phyloP scores from a whole-genome alignment of 2,329 filamentous ascomycete genomes.

The Fusarium nisikadoi region DNA sequence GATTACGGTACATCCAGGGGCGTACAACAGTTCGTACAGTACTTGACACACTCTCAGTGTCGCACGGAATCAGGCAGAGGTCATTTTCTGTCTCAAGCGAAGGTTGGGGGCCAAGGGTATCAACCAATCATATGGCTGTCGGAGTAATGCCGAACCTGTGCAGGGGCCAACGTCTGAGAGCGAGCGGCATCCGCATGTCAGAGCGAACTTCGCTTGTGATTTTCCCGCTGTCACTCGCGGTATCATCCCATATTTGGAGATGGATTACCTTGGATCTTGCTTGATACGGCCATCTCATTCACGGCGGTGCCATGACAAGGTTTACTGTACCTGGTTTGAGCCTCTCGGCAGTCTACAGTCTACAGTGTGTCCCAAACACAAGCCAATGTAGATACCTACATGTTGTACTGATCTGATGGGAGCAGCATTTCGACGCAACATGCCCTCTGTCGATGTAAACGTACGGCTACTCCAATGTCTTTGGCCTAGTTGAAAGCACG shows the following conservation, averaged over 20 bases:
- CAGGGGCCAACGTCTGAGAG: constrained; percentile 26
- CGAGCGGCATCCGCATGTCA: constrained; percentile 20
- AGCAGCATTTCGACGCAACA: background rate
- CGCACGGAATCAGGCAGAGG: background rate
- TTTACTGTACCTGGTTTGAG: constrained; percentile 6
- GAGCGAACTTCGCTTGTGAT: constrained; percentile 32
- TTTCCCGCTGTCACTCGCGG: constrained; percentile 20
- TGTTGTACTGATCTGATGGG: background rate
- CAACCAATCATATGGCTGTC: constrained; percentile 15
- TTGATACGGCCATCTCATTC: constrained; percentile 19
- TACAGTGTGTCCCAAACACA: background rate
- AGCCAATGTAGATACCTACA: background rate
- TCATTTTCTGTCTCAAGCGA: constrained; percentile 7
- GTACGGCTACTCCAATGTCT: background rate
- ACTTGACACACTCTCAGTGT: background rate
- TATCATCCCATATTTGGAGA: constrained; percentile 6
- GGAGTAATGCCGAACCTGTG: constrained; percentile 20
- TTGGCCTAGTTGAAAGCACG: background rate
- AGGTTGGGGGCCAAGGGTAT: constrained; percentile 1
- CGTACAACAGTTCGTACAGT: background rate
- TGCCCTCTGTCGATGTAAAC: background rate
- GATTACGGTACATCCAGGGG: background rate
- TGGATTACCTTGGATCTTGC: constrained; percentile 13
- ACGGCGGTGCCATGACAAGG: constrained; percentile 8
- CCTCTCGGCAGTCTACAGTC: constrained; percentile 19